A percentile compares a stretch with the other conserved stretches of the same genome.
Evolutionary conservation across 805 yeast genomes (phyloP).

Genomic region (Lipomyces yamadae): DNA sequence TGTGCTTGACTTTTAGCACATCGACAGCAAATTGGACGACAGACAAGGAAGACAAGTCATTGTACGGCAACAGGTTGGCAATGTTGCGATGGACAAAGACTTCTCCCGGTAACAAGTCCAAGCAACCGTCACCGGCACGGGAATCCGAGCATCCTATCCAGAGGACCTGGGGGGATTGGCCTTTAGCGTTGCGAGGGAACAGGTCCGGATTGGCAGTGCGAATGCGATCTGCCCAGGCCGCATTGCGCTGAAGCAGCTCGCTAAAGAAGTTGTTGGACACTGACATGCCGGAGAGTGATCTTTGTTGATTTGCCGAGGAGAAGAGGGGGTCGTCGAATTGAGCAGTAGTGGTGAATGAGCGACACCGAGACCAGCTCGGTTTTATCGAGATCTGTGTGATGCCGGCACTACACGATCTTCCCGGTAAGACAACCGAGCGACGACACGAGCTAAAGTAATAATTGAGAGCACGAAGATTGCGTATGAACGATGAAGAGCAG

Average conservation of each 20-base stretch:
- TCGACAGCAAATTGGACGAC: constrained; percentile 88
- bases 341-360: background rate
- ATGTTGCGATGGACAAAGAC: constrained; percentile 86
- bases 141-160: constrained; percentile 97
- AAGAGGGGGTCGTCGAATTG: background rate
- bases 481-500: too few relatives aligned
- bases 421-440: background rate
- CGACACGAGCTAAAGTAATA: background rate
- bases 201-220: constrained; percentile 59
- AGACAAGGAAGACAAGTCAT: constrained; percentile 74
- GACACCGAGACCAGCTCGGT: background rate
- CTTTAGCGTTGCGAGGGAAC: constrained; percentile 69
- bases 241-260: constrained; percentile 49
- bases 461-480: too few relatives aligned
- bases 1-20: constrained; percentile 76
- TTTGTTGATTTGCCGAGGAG: background rate
- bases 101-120: constrained; percentile 87
- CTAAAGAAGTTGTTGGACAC: constrained; percentile 16
- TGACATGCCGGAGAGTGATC: background rate
- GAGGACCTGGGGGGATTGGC: constrained; percentile 89
- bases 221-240: constrained; percentile 53
- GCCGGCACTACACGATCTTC: background rate
- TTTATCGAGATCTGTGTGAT: background rate
- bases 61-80: constrained; percentile 72
- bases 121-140: constrained; percentile 78